Base-by-base conservation (phyloP, 2,329 filamentous ascomycete species). In the Magnaporthales sp. region DNA sequence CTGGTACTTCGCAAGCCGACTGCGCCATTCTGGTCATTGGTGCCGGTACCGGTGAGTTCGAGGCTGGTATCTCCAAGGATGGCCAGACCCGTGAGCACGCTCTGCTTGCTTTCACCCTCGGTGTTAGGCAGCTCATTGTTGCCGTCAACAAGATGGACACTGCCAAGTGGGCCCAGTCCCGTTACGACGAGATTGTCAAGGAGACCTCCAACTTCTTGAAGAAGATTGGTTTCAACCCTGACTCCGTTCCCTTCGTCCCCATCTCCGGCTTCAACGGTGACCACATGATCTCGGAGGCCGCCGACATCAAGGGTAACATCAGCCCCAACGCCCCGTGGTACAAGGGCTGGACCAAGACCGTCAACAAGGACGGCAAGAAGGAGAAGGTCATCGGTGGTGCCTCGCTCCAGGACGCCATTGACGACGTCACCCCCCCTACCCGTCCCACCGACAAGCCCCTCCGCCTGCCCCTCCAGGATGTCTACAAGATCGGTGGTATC, bases 101-200 rank as follows among this genome's bases (percentile, higher is more conserved):
- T 85, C 92, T 99, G 78, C 93, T 99, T 80, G 94, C 95, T 83
- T 98, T 95, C 92, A 98, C 95, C 83, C 92, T 99, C 71, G 95
- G 95, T 95, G 95, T 99, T 79, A 94, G 92, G 88, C 94, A 99
- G 89, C 92, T 99, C 87, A 98, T 99, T 80, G 94, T 98, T 77
- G 95, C 95, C 85, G 96, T 98, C 90, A 99, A 99, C 93, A 99
- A 99, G 93, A 99, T 99, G 95, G 95, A 99, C 91, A 98, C 93
- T 82, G 89, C 92, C 88, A 93, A 97, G 86, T 99, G 94, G 94
- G 89, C 91, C 74, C 91, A 98, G 91, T 85, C 89, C 73, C 94
- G 95, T 86, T 98, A 86, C 92, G 85, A 93, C 80, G 95, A 98
- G 84, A 98, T 99, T 83, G 94, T 98, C 90, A 98, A 98, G 93